A percentile compares a stretch with the other conserved stretches of the same genome.
Evolutionary conservation across 805 yeast species (phyloP).

Genomic region (Komagataella mondaviorum): DNA sequence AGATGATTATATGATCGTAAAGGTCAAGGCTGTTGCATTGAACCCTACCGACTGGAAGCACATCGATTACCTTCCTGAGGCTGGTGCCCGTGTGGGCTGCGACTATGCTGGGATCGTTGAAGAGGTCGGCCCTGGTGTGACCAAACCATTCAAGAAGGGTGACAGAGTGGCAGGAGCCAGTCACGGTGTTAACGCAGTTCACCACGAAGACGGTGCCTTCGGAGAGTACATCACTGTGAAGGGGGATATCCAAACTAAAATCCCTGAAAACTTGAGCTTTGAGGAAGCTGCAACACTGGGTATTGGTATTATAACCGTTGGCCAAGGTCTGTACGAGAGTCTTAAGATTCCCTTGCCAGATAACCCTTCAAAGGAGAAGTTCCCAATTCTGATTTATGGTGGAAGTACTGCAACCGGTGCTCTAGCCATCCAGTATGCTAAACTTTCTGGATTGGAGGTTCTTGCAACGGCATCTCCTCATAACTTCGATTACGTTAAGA

Average conservation of each 20-base stretch:
- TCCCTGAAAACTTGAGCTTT: constrained; percentile 6
- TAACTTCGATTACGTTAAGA: constrained; percentile 11
- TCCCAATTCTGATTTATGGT: constrained; percentile 38
- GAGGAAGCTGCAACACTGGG: constrained; percentile 57
- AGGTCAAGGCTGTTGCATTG: constrained; percentile 38
- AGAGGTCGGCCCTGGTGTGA: constrained; percentile 33
- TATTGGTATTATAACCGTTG: constrained; percentile 37
- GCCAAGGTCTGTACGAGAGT: constrained; percentile 20
- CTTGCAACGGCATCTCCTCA: constrained; percentile 14
- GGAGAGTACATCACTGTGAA: constrained; percentile 32
- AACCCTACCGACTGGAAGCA: constrained; percentile 71
- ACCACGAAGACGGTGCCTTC: constrained; percentile 41
- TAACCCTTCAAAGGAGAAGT: constrained; percentile 19
- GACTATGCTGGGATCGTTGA: constrained; percentile 48
- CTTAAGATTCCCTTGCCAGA: constrained; percentile 14
- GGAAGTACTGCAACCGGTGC: constrained; percentile 56
- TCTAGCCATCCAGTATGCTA: constrained; percentile 45
- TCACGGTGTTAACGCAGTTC: constrained; percentile 34
- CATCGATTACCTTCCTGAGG: constrained; percentile 22
- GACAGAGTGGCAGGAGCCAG: constrained; percentile 39
- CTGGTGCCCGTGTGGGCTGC: constrained; percentile 40
- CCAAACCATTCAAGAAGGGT: constrained; percentile 25
- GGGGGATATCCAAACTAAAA: constrained; percentile 20
- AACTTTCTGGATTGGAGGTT: constrained; percentile 22
- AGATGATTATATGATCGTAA: constrained; percentile 30